Conservation (phyloP, 257 asterid genomes). For the Sherardia arvensis region DNA sequence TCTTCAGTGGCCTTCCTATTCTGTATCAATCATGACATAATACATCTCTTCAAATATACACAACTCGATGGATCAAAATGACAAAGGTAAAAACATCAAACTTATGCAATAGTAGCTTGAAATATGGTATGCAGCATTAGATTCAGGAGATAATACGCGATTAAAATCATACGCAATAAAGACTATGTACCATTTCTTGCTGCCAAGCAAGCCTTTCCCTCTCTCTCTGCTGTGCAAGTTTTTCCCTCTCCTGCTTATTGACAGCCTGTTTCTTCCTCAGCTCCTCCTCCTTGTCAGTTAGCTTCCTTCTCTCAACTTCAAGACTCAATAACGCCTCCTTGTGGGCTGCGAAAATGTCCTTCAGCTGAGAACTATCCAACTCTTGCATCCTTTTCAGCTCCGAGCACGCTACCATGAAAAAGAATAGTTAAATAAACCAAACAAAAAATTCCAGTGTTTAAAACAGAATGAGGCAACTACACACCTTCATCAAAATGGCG, state of each 20-base stretch:
- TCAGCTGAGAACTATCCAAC: slow-evolving; percentile 11
- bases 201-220: slow-evolving; percentile 16
- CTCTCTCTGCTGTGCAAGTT: not conserved
- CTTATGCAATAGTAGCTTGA: too few species aligned
- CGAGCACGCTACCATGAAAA: not conserved
- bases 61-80: not conserved
- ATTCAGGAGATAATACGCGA: too few species aligned
- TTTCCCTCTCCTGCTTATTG: slow-evolving; percentile 23
- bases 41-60: not conserved
- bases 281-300: slow-evolving; percentile 20
- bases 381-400: slow-evolving; percentile 13
- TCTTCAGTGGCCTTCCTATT: slow-evolving; percentile 60
- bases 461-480: not conserved
- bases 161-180: too few species aligned
- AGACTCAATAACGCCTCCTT: slow-evolving; percentile 1
- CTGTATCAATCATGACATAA: slow-evolving; percentile 24
- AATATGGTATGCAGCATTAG: too few species aligned
- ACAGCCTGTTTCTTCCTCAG: slow-evolving; percentile 38
- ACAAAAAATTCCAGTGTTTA: not conserved
- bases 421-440: not conserved
- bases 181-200: slow-evolving; percentile 37
- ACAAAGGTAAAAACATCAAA: not conserved
- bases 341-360: slow-evolving; percentile 8
- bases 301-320: slow-evolving; percentile 7
- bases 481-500: slow-evolving; percentile 15